Evolutionary conservation across 768 basidiomycete genomes (phyloP), one percentile per base, ranked within the genome.

Genomic region (Lactarius quietus): DNA sequence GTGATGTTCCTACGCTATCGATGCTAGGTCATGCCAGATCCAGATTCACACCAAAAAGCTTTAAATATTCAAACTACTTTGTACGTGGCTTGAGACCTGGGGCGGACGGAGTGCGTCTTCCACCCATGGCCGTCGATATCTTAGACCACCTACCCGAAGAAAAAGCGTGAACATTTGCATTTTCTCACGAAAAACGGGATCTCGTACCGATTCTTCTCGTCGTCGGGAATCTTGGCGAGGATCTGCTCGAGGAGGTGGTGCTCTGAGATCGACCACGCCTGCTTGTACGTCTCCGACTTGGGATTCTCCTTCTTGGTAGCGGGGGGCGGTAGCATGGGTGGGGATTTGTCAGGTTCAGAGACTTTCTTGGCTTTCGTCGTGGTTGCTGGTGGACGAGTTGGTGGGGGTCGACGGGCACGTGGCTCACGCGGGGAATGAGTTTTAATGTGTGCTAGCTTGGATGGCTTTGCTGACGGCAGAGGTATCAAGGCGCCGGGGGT

Each of bases 31-130:
- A 48, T 48, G 48, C 57, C 12, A 14, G 39, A 57, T 76, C 76
- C 38, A 81, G 73, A 31, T 80, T 82, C 57, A 88, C 70, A 39
- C 90, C 90, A 74, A 86, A 92, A 68, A 83, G 82, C 76, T 87
- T 90, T 74, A 93, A 74, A 78, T 92, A 92, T 73, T 89, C 89
- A 73, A 91, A 88, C 75, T 92, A 93, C 75, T 93, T 93, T 70
- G 92, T 61, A 93, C 91, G n/a, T 90, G 83, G 77, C 89, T 92
- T 41, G 90, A 90, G 20, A 93, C 92, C 77, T 93, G 92, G 66
- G 90, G 77, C 5, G 90, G 86, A 5, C n/a, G 91, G 86, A 5
- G 92, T 92, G 64, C 92, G 77, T 53, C 79, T 79, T 0, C 91
- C 91, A 56, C 84, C 79, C 92, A 93, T 93, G 41, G 89, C 92